Conservation (phyloP, 2,329 filamentous ascomycete genomes). For the Atkinsonella hypoxylon region DNA sequence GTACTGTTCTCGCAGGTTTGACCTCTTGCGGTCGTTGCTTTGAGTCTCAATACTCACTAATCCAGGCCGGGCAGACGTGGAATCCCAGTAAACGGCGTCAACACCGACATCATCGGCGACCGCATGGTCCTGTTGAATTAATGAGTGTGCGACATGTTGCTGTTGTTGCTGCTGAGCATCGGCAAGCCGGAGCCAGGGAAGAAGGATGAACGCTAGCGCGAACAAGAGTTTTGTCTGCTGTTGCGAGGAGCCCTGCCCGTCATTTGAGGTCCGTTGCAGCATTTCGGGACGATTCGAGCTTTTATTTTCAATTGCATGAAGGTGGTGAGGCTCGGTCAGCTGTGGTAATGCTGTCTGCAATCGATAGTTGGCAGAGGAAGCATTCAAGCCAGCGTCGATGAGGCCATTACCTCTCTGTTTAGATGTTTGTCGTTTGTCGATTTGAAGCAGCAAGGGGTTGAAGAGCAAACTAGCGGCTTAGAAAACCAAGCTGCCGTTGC, state of each 20-base stretch:
- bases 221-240: slow-evolving; percentile 36
- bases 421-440: neutral
- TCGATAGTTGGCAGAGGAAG: neutral
- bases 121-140: neutral
- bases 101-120: neutral
- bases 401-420: neutral
- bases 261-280: slow-evolving; percentile 53
- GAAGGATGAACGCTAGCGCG: slow-evolving; percentile 45
- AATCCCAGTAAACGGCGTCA: slow-evolving; percentile 16
- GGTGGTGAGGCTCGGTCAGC: neutral
- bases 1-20: slow-evolving; percentile 1
- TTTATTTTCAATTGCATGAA: slow-evolving; percentile 5
- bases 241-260: slow-evolving; percentile 34
- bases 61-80: slow-evolving; percentile 17
- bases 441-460: no score
- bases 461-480: neutral
- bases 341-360: slow-evolving; percentile 3
- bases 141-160: slow-evolving; percentile 1
- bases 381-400: slow-evolving; percentile 2
- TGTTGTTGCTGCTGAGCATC: slow-evolving; percentile 53
- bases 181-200: slow-evolving; percentile 43
- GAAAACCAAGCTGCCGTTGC: neutral
- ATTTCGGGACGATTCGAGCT: slow-evolving; percentile 24
- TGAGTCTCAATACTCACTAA: slow-evolving; percentile 10
- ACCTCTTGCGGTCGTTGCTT: slow-evolving; percentile 9